Evolutionary conservation across 371 early-diverging fungal species (phyloP), one percentile per base, ranked within the genome.

Genomic region (Mortierella sp.): DNA sequence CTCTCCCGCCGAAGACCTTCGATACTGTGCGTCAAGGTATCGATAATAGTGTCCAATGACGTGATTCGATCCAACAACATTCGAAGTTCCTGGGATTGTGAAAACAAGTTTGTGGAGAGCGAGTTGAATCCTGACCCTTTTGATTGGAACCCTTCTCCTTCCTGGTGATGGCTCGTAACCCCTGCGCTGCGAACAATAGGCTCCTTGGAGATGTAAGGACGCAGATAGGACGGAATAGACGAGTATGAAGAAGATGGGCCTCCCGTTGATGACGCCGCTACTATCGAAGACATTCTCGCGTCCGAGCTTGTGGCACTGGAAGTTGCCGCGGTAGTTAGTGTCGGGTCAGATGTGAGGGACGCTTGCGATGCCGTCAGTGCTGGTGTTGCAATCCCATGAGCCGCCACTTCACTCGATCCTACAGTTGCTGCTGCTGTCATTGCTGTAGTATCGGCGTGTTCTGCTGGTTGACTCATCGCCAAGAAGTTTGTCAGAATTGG

Each of bases 71-170:
- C 57, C 41, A 63, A 14, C 17, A 63, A 31, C 5, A 43, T 22
- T n/a, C 57, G 57, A 29, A 57, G 19, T 52, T 63, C 64, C 21
- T 51, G 49, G 5, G 64, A 63, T 56, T 57, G 64, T 12, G 64
- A 63, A n/a, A 63, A 63, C 8, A 63, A 40, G 5, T 31, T 63
- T n/a, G 57, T 28, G 3, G 64, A 27, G 40, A 44, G 29, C 2
- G 64, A 63, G 44, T 43, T 29, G 31, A 45, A 60, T 19, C 52
- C 6, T 12, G 13, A 25, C 25, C 14, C 9, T 3, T 9, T 25
- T 48, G 24, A 2, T 3, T 7, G 19, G 19, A 25, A 25, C 24
- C 47, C 14, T 3, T 8, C 14, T 19, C 47, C 19, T 24, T 24
- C 47, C 10, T 9, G 47, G 14, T 47, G 5, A 8, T 44, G 44